Base-by-base conservation (phyloP, 2,329 filamentous ascomycete genomes). In the Aureobasidium sp. region DNA sequence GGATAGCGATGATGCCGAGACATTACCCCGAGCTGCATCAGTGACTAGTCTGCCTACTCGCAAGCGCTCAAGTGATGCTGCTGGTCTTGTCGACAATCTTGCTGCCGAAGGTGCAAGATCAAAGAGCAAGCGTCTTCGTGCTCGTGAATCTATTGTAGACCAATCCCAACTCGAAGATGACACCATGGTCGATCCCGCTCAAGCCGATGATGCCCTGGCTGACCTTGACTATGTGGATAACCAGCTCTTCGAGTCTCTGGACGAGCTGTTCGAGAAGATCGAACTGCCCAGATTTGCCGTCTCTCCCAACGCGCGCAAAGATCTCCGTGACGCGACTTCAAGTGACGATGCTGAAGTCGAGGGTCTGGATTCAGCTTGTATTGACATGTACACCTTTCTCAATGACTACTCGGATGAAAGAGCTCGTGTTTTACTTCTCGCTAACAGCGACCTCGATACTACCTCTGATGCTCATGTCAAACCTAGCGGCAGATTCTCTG, bases 41-140 rank as follows among this genome's bases (percentile, higher is more conserved):
- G 25, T 38, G 4, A 64, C 70, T n/a, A 67, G 62, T 42, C 61
- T 68, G 4, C 69, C 69, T 10, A 73, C 73, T 19, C 74, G 81
- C 17, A 85, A 85, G 64, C 72, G 81, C 54, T 83, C 80, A 2
- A 79, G 78, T 12, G 78, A 81, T 48, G 79, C 77, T 17, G 77
- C 79, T 44, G 79, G 77, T 8, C 71, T 82, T 24, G 74, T 80
- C 2, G 81, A 84, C 48, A 14, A n/a, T n/a, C 17, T 12, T 17
- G 73, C 71, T 11, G 69, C 70, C 11, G 80, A 84, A 56, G 77
- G 77, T 45, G 74, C 75, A 17, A 74, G 81, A 42, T 69, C 71
- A 11, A 80, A 80, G 60, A 83, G 80, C 63, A 80, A 81, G 61
- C 74, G 81, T 30, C 76, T 81, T 16, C 76, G 80, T 49, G 79